These are phyloP conservation scores for Podaxis pistillaris DNA, from an alignment of 768 basidiomycete species.

Conservation along the genomic window DNA sequence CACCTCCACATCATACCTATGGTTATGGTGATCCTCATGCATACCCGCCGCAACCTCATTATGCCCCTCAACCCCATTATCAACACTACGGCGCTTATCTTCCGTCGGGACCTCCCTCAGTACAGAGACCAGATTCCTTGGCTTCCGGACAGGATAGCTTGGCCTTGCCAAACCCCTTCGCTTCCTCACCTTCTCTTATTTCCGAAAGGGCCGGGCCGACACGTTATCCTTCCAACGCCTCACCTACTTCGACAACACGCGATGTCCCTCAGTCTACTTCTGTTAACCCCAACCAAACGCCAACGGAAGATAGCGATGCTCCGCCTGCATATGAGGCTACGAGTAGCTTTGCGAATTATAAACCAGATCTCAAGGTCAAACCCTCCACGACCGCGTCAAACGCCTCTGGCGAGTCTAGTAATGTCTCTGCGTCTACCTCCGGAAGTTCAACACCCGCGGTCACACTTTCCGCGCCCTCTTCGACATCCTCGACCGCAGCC, in stretches of 20 bases:
- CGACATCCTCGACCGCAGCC: not conserved
- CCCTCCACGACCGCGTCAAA: not conserved
- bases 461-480: not conserved
- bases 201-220: not conserved
- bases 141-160: not conserved
- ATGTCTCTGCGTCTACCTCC: not conserved
- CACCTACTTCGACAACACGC: not conserved
- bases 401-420: not conserved
- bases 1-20: not conserved
- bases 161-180: slow-evolving; percentile 5
- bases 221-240: not conserved
- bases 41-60: slow-evolving; percentile 10
- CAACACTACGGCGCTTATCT: slow-evolving; percentile 2
- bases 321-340: slow-evolving; percentile 6
- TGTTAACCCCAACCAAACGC: not conserved
- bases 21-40: slow-evolving; percentile 1
- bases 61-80: slow-evolving; percentile 3
- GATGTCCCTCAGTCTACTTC: not conserved
- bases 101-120: not conserved
- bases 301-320: not conserved
- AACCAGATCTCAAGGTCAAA: slow-evolving; percentile 3
- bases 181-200: not conserved
- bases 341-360: not conserved
- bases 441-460: not conserved
- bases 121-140: not conserved